These are phyloP conservation scores for Isatis tinctoria DNA, from an alignment of 345 rosid genomes.

Conservation along the genomic window DNA sequence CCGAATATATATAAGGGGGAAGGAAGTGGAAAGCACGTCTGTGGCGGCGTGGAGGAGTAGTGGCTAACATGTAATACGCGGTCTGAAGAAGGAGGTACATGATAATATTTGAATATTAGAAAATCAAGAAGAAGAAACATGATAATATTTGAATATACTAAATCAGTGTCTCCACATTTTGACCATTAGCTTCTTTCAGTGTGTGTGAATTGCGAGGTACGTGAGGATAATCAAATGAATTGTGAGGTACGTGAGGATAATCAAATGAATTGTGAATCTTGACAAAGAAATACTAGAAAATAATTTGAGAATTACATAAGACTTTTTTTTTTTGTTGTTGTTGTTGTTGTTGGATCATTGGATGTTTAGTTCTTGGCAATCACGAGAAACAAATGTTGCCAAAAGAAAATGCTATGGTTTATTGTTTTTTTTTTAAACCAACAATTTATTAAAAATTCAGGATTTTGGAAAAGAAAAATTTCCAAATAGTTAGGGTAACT, in stretches of 20 bases:
- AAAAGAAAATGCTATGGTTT: background rate
- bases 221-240: constrained; percentile 13
- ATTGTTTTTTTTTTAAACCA: background rate
- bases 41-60: constrained; percentile 31
- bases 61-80: constrained; percentile 23
- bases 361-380: background rate
- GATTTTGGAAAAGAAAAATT: background rate
- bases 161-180: constrained; percentile 7
- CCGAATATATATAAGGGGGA: background rate
- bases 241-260: constrained; percentile 14
- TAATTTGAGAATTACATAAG: background rate
- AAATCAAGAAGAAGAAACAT: background rate
- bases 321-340: background rate
- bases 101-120: background rate
- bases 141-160: too few species aligned
- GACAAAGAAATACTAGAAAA: background rate
- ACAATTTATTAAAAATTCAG: background rate
- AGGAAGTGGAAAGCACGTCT: constrained; percentile 29
- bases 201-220: background rate
- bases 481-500: background rate
- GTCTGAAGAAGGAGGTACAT: background rate
- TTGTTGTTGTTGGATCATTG: background rate
- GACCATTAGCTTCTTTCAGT: constrained; percentile 15
- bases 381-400: background rate
- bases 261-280: constrained; percentile 7